These are phyloP conservation scores for Claviceps fusiformis DNA, from an alignment of 2,329 filamentous ascomycete species.

Conservation along the genomic window DNA sequence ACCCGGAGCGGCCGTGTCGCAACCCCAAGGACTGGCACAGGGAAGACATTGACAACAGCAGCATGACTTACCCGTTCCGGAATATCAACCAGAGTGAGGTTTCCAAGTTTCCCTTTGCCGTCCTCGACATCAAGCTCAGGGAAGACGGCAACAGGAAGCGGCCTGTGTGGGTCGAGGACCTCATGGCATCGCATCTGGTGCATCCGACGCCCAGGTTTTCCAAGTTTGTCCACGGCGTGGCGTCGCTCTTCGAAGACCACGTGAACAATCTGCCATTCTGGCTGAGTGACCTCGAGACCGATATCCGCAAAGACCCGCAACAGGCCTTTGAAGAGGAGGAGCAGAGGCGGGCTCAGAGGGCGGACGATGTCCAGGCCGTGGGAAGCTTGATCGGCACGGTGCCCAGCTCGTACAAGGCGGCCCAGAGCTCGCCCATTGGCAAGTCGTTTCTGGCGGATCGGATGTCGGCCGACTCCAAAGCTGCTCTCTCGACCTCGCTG, in stretches of 20 bases:
- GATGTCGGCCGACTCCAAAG: constrained; percentile 32
- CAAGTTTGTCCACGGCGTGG: constrained; percentile 91
- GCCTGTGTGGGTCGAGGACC: constrained; percentile 75
- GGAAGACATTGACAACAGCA: constrained; percentile 68
- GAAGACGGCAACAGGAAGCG: constrained; percentile 52
- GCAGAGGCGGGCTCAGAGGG: constrained; percentile 63
- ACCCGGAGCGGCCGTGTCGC: constrained; percentile 72
- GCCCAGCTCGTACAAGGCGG: constrained; percentile 40
- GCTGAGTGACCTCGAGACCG: constrained; percentile 79
- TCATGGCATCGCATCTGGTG: constrained; percentile 86
- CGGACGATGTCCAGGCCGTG: constrained; percentile 78
- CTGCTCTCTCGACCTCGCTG: constrained; percentile 16
- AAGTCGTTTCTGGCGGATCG: constrained; percentile 50
- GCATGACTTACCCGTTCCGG: constrained; percentile 77
- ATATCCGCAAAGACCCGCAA: constrained; percentile 88
- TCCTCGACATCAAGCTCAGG: constrained; percentile 85
- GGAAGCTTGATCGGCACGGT: constrained; percentile 67
- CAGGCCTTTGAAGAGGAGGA: constrained; percentile 85
- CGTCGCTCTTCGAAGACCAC: constrained; percentile 84
- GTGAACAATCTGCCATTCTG: constrained; percentile 96
- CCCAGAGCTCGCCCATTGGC: constrained; percentile 52
- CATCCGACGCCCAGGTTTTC: constrained; percentile 84
- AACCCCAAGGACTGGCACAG: constrained; percentile 86
- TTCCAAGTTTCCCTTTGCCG: constrained; percentile 75
- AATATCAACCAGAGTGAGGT: constrained; percentile 85